Evolutionary conservation across 768 basidiomycete species (phyloP).

Genomic region (Lactarius akahatsu): DNA sequence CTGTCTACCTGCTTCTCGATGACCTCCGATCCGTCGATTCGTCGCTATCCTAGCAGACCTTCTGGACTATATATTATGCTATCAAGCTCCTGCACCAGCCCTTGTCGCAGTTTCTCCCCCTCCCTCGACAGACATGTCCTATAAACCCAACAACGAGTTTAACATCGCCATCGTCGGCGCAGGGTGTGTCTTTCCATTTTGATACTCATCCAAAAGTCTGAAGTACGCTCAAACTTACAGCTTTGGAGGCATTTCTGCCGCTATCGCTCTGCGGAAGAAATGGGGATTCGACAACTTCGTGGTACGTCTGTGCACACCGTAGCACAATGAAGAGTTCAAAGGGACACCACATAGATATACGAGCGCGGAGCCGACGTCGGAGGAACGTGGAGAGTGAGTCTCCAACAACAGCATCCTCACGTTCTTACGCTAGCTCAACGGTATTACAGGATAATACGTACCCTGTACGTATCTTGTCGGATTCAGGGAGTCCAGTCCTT

Average conservation of each 20-base stretch:
- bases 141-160: slow-evolving; percentile 1
- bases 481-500: background rate
- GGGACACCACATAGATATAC: slow-evolving; percentile 33
- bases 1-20: background rate
- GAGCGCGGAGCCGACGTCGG: slow-evolving; percentile 34
- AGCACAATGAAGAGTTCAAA: background rate
- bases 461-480: slow-evolving; percentile 21
- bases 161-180: slow-evolving; percentile 32
- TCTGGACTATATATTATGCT: background rate
- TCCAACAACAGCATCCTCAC: background rate
- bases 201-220: background rate
- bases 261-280: slow-evolving; percentile 36
- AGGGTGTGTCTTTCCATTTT: slow-evolving; percentile 24
- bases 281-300: slow-evolving; percentile 35
- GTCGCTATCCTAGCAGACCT: background rate
- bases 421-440: background rate
- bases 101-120: background rate
- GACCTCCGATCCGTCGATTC: background rate
- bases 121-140: slow-evolving; percentile 1
- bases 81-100: background rate
- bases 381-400: slow-evolving; percentile 33
- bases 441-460: slow-evolving; percentile 30
- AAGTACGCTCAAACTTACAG: slow-evolving; percentile 18
- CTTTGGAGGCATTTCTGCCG: slow-evolving; percentile 34
- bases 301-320: slow-evolving; percentile 27